A percentile compares a stretch with the other conserved stretches of the same genome.
Evolutionary conservation across 106 monocot genomes (phyloP).

Genomic region (Dioscorea alata): DNA sequence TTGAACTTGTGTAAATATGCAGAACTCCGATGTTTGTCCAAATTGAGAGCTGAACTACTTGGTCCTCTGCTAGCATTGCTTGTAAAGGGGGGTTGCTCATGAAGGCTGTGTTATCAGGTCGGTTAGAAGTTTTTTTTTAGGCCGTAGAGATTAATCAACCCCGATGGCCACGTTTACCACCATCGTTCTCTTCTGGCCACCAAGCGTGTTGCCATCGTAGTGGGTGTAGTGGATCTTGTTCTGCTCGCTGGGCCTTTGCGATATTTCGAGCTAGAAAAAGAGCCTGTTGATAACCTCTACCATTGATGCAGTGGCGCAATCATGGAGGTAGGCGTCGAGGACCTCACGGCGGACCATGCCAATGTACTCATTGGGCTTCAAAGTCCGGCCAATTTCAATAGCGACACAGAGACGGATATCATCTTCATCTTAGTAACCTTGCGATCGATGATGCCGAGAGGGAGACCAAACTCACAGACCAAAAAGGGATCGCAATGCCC

Average conservation of each 20-base stretch:
- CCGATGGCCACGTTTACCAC: neutral
- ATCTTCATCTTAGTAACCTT: constrained; percentile 96
- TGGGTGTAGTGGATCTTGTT: constrained; percentile 55
- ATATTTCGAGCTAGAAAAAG: constrained; percentile 41
- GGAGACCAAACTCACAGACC: constrained; percentile 82
- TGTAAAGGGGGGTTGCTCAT: no score
- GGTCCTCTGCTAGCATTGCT: no score
- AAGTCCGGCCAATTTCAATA: constrained; percentile 82
- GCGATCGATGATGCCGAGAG: constrained; percentile 83
- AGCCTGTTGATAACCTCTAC: constrained; percentile 67
- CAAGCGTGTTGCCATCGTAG: constrained; percentile 15
- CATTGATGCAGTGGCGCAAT: constrained; percentile 46
- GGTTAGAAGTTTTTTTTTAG: no score
- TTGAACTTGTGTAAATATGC: no score
- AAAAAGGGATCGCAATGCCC: constrained; percentile 92
- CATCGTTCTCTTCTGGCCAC: constrained; percentile 23
- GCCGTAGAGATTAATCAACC: no score
- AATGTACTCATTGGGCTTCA: constrained; percentile 89
- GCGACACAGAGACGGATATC: constrained; percentile 90
- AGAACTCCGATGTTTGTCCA: no score
- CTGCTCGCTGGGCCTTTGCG: constrained; percentile 14
- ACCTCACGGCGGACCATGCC: constrained; percentile 98
- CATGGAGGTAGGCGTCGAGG: constrained; percentile 68
- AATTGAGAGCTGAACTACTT: no score
- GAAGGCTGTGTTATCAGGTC: no score